These are phyloP conservation scores for Xylaria sp. DNA, from an alignment of 2,329 filamentous ascomycete genomes.

Conservation along the genomic window DNA sequence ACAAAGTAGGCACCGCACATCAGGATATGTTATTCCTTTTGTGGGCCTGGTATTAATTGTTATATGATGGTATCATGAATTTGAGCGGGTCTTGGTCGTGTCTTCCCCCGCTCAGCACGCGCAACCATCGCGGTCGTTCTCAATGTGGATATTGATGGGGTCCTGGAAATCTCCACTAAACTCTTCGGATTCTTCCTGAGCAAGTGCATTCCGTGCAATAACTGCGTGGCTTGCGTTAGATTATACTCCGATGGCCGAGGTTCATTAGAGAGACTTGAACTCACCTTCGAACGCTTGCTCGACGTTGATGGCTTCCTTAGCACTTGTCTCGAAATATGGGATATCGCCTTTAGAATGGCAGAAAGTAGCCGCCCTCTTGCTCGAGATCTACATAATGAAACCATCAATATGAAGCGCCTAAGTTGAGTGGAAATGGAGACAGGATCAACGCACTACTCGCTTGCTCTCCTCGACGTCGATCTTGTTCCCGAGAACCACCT, in stretches of 20 bases:
- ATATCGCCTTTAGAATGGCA: conserved; percentile 98
- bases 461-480: conserved; percentile 99
- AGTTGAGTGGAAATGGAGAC: too few relatives aligned
- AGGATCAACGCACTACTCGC: conserved; percentile 73
- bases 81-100: background rate
- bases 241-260: background rate
- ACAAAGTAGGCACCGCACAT: conserved; percentile 1
- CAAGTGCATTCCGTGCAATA: conserved; percentile 93
- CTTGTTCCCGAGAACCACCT: conserved; percentile 98
- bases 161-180: conserved; percentile 98
- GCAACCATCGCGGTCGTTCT: conserved; percentile 92
- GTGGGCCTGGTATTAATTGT: conserved; percentile 28
- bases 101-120: conserved; percentile 73
- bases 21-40: conserved; percentile 5
- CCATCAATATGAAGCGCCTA: conserved; percentile 35
- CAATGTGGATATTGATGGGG: conserved; percentile 97
- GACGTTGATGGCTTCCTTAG: conserved; percentile 98
- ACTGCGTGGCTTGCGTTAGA: conserved; percentile 64
- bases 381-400: conserved; percentile 74
- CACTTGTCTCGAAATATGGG: conserved; percentile 98
- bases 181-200: conserved; percentile 97
- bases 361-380: conserved; percentile 95
- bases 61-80: conserved; percentile 24
- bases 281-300: conserved; percentile 80
- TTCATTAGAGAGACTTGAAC: conserved; percentile 34